Percentiles rank a stretch among this genome's conserved stretches.
phyloP scores from a whole-genome alignment of 441 rosid genomes.

The Adansonia rubrostipa region DNA sequence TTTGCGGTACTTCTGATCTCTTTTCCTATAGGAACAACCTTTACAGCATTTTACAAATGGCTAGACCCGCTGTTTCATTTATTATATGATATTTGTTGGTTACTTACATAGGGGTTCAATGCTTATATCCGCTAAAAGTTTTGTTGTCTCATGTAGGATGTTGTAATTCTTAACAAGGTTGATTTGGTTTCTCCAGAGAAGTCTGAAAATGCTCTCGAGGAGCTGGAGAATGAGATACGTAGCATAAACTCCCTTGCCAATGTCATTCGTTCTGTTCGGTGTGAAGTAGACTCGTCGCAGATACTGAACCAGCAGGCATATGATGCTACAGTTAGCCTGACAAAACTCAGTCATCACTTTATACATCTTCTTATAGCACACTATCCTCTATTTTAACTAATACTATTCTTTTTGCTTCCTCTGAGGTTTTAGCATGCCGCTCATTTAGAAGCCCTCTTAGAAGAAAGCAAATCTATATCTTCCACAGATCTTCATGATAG shows the following conservation, averaged over 20 bases:
- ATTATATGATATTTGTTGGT: conserved; percentile 12
- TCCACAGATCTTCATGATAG: conserved; percentile 62
- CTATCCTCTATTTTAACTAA: conserved; percentile 26
- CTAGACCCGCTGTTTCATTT: neutral
- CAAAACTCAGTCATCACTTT: conserved; percentile 22
- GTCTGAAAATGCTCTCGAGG: conserved; percentile 57
- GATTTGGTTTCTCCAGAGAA: conserved; percentile 75
- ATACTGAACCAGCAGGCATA: conserved; percentile 78
- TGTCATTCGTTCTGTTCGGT: conserved; percentile 68
- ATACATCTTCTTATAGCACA: conserved; percentile 18
- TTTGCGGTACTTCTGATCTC: conserved; percentile 68
- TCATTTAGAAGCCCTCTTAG: conserved; percentile 57
- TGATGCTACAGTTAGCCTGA: conserved; percentile 72
- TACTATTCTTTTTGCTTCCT: neutral
- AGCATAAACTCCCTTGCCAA: conserved; percentile 79
- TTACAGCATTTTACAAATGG: conserved; percentile 7
- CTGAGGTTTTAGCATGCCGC: conserved; percentile 44
- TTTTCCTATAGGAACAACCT: neutral
- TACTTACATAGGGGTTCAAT: conserved; percentile 1
- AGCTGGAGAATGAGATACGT: conserved; percentile 76
- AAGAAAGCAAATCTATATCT: conserved; percentile 53
- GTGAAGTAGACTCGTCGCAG: conserved; percentile 77
- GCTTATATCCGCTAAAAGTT: conserved; percentile 28
- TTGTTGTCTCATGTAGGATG: conserved; percentile 64
- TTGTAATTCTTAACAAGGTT: conserved; percentile 89